Conservation (phyloP, 2,329 filamentous ascomycete species). For the Alternaria metachromatica region DNA sequence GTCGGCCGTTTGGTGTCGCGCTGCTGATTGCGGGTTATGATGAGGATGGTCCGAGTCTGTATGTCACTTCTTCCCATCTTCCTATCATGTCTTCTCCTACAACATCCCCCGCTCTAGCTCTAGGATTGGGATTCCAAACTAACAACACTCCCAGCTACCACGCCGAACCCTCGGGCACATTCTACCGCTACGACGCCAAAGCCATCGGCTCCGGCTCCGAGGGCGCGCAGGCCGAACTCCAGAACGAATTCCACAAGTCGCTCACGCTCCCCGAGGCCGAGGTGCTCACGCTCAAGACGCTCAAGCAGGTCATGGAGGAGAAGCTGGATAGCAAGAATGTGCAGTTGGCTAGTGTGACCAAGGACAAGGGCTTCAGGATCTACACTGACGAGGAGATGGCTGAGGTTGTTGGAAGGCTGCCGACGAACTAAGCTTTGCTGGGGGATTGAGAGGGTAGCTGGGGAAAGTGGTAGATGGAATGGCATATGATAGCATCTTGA, state of each 20-base stretch:
- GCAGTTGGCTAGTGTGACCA: slow-evolving; percentile 95
- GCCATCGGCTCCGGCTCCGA: slow-evolving; percentile 97
- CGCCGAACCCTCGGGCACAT: slow-evolving; percentile 95
- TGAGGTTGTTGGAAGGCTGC: slow-evolving; percentile 81
- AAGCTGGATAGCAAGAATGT: slow-evolving; percentile 99
- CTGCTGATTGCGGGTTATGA: slow-evolving; percentile 96
- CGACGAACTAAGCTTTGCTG: slow-evolving; percentile 51
- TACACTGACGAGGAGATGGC: slow-evolving; percentile 99
- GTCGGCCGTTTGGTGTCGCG: slow-evolving; percentile 93
- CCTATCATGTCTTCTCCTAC: no score
- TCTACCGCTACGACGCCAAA: slow-evolving; percentile 99
- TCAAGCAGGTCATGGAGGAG: slow-evolving; percentile 99
- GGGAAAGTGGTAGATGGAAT: neutral
- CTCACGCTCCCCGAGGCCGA: slow-evolving; percentile 92
- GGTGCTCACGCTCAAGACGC: slow-evolving; percentile 91
- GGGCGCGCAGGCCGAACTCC: slow-evolving; percentile 95
- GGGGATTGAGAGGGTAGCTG: neutral
- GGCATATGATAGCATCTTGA: slow-evolving; percentile 18
- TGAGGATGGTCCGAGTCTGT: slow-evolving; percentile 93
- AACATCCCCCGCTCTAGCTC: neutral
- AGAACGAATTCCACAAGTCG: slow-evolving; percentile 99
- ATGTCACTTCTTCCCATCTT: slow-evolving; percentile 36
- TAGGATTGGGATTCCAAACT: neutral
- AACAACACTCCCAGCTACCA: slow-evolving; percentile 69
- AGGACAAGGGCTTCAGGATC: slow-evolving; percentile 97